These are phyloP conservation scores for Trypanosoma theileri DNA, from an alignment of 208 protist species.

Conservation along the genomic window DNA sequence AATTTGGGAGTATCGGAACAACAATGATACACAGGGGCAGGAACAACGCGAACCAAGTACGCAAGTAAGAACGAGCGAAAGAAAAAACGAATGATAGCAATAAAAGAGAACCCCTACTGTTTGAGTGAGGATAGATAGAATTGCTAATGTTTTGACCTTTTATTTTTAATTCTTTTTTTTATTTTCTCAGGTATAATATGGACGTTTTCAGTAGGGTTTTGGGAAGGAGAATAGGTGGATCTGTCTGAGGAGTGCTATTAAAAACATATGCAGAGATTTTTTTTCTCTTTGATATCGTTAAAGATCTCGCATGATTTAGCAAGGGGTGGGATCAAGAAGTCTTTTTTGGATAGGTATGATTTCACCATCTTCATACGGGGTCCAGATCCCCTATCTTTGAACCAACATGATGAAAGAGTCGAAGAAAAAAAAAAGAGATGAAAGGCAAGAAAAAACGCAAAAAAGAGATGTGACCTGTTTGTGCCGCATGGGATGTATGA, in stretches of 20 bases:
- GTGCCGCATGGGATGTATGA: no score
- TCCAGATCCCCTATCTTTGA: slow-evolving; percentile 1
- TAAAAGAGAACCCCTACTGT: neutral
- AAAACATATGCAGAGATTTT: neutral
- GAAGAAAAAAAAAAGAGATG: neutral
- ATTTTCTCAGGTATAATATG: no score
- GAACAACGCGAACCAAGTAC: neutral
- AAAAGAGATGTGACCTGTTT: neutral
- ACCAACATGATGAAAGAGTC: neutral
- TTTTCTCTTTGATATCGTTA: no score
- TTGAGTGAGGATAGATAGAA: neutral
- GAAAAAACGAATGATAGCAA: neutral
- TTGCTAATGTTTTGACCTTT: no score
- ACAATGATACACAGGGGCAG: neutral
- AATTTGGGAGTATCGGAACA: neutral
- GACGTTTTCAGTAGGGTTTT: no score
- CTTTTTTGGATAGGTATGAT: slow-evolving; percentile 5
- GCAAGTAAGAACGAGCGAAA: neutral
- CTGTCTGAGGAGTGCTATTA: no score
- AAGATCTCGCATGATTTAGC: no score
- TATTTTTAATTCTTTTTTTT: no score
- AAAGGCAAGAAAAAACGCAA: neutral
- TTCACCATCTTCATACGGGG: neutral
- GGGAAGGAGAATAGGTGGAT: no score
- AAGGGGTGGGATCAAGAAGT: neutral